A percentile compares a stretch with the other conserved stretches of the same genome.
Conservation (phyloP, 805 yeast genomes). For the Teunomyces pallodes region DNA sequence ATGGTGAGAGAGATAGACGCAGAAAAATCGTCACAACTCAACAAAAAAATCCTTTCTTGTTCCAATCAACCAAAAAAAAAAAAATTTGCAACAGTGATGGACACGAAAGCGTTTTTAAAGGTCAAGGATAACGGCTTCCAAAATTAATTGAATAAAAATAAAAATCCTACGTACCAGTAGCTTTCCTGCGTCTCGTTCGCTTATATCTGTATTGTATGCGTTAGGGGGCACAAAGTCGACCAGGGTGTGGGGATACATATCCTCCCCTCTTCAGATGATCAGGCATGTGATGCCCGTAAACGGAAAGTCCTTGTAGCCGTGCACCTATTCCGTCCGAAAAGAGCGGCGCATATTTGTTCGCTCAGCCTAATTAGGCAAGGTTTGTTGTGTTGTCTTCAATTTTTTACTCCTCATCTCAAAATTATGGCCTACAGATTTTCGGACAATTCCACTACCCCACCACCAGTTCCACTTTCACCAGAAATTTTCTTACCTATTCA, state of each 20-base stretch:
- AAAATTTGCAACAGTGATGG: no score
- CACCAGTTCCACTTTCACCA: neutral
- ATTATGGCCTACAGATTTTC: neutral
- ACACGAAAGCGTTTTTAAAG: no score
- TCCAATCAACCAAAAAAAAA: no score
- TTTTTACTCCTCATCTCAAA: conserved; percentile 1
- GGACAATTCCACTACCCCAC: neutral
- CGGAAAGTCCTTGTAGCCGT: neutral
- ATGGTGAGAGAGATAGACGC: neutral
- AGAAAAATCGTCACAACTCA: neutral
- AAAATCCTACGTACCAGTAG: neutral
- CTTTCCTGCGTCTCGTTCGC: no score
- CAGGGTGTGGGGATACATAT: no score
- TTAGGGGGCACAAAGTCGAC: no score
- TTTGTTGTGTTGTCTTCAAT: neutral
- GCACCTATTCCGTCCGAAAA: neutral
- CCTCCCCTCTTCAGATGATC: no score
- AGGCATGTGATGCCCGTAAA: neutral
- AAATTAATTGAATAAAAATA: no score
- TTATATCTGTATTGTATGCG: no score
- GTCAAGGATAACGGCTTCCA: no score
- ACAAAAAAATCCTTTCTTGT: neutral
- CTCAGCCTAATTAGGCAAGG: neutral
- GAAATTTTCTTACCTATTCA: neutral
- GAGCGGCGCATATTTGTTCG: neutral